Evolutionary conservation across 495 filamentous ascomycete genomes (phyloP).

Genomic region (Aspergillus incahuasiensis): DNA sequence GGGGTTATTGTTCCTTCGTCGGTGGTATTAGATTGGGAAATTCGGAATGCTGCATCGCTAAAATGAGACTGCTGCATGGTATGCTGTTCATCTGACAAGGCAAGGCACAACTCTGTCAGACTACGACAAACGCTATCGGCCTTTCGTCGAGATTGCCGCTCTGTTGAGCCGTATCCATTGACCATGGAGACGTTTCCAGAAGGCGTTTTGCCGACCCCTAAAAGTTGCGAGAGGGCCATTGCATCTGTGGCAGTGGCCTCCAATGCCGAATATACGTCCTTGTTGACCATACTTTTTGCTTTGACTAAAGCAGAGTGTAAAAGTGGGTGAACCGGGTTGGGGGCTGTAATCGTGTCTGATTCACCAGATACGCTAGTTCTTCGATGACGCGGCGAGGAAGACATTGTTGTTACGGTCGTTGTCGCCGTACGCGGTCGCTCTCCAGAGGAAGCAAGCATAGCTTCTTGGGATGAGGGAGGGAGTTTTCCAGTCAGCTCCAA

Average conservation of each 20-base stretch:
- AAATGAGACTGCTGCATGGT: conserved; percentile 27
- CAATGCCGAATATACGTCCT: conserved; percentile 73
- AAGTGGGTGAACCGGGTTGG: conserved; percentile 63
- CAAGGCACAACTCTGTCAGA: conserved; percentile 87
- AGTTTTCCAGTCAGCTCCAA: conserved; percentile 88
- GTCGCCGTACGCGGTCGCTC: conserved; percentile 88
- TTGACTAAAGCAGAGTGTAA: conserved; percentile 77
- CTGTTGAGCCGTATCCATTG: conserved; percentile 51
- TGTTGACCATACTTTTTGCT: conserved; percentile 58
- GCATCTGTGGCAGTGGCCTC: conserved; percentile 82
- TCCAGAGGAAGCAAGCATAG: conserved; percentile 66
- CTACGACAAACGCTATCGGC: conserved; percentile 90
- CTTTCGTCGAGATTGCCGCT: conserved; percentile 81
- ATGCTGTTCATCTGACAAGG: conserved; percentile 56
- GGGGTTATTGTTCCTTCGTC: conserved; percentile 31
- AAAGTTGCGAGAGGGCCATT: conserved; percentile 64
- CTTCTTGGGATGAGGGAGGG: conserved; percentile 72
- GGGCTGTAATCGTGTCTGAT: conserved; percentile 24
- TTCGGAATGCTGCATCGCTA: conserved; percentile 21
- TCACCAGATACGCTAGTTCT: conserved; percentile 49
- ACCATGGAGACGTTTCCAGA: conserved; percentile 56
- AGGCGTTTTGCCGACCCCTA: conserved; percentile 64
- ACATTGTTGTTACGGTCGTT: conserved; percentile 89
- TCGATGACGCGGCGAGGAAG: conserved; percentile 73
- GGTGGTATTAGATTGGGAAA: conserved; percentile 25